Base-by-base conservation (phyloP, 306 rosid species). In the Echinosophora koreensis region DNA sequence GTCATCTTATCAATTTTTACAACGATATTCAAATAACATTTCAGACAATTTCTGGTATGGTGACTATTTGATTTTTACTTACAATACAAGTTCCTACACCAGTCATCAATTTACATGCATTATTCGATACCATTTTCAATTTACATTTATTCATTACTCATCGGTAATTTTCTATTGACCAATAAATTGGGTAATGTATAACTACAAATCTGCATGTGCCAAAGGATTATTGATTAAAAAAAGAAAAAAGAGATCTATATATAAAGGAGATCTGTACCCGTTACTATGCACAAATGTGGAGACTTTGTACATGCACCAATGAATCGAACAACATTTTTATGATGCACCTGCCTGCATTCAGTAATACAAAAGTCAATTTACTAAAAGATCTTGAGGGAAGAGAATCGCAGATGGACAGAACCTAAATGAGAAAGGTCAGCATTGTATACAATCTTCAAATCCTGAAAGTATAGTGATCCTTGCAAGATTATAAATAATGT, bases 221-320 rank as follows among this genome's bases (percentile, higher is more conserved):
- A 59, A 69, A 81, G 55, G 66, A 76, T 57, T 27, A 69, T 52
- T 41, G 55, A 57, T 44, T n/a, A n/a, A n/a, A n/a, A n/a, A n/a
- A n/a, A n/a, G n/a, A n/a, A 12, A 79, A 81, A 5, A 41, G 14
- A 16, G 22, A 22, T 22, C 22, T 22, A 22, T 22, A 22, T 22
- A 22, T 22, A 46, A 8, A 46, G 52, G 59, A 80, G 72, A 59
- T 66, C 42, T 27, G 9, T 85, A 92, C 99, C 99, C 84, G 99
- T 96, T 70, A 96, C 88, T 78, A 96, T 92, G 89, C 93, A 91
- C 87, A 96, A 82, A 86, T 92, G 86, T 17, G 98, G 97, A 82
- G 90, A 82, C 78, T 85, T 89, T 32, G 99, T 88, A 86, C 97
- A 89, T 12, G 99, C 98, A 47, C 99, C 98, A 49, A 96, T 91